Evolutionary conservation across 345 rosid species (phyloP), one percentile per base, ranked within the genome.

Genomic region (Triadica sebifera): DNA sequence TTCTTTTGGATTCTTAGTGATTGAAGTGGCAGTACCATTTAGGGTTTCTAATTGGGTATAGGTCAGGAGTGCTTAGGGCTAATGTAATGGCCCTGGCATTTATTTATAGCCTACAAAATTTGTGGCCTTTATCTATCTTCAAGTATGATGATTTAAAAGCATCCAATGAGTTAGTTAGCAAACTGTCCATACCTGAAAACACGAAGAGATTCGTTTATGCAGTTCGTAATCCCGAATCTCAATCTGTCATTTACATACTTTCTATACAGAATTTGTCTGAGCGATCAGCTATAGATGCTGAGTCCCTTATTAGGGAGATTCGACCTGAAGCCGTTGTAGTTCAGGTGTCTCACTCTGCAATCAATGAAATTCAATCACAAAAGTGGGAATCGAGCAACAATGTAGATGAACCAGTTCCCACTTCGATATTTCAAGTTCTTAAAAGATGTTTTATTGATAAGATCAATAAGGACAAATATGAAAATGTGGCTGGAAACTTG

Each of bases 321-420:
- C 81, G 81, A 15, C 99, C 99, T 9, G 93, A 84, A 15, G 96
- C 87, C 1, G 99, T 93, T 0, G 88, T 95, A 65, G 96, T 88
- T 38, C 93, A 89, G 77, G 83, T 85, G 47, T 85, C 87, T 64
- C 73, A 52, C 43, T 70, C 87, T n/a, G 85, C 80, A 45, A 45
- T 83, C 22, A 63, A 72, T 56, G 93, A 91, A 67, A 71, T 87
- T 72, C 86, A 73, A 65, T 68, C 77, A 3, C 89, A 84, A 39
- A 87, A 87, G 76, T 59, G 72, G 77, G 83, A 83, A 49, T 70
- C 77, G 51, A 81, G 66, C 62, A 81, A 69, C 59, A 81, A 68
- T 15, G 85, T 45, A 0, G 70, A 67, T 47, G 85, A 83, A 52
- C 67, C 81, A 7, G 79, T 93, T 72, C 98, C 99, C 3, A 95